Conservation (phyloP, 148 eudicot genomes). For the Talinum fruticosum region DNA sequence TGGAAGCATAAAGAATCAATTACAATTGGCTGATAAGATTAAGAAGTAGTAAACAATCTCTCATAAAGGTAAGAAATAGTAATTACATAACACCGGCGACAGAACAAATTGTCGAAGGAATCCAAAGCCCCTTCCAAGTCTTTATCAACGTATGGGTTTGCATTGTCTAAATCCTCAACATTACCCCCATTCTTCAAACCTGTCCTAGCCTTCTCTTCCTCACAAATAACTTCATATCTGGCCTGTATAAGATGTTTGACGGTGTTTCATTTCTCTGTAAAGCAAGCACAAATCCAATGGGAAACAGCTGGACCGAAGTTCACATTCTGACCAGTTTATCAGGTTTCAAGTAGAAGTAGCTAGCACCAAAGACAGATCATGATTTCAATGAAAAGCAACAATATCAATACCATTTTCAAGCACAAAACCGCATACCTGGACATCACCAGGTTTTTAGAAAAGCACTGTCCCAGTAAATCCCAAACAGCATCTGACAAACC, state of each 20-base stretch:
- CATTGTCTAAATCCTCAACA: conserved; percentile 35
- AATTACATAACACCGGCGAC: conserved; percentile 94
- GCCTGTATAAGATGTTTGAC: conserved; percentile 95
- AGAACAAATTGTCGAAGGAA: conserved; percentile 92
- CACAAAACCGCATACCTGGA: conserved; percentile 50
- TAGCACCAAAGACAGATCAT: conserved; percentile 11
- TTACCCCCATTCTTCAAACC: conserved; percentile 32
- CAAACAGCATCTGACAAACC: conserved; percentile 73
- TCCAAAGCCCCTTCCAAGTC: conserved; percentile 95
- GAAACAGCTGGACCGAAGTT: conserved; percentile 80
- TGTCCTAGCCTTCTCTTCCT: conserved; percentile 39
- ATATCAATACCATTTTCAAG: not conserved
- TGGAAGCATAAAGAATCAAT: conserved; percentile 36
- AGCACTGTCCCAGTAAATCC: conserved; percentile 69
- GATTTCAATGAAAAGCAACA: not conserved
- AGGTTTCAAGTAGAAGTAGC: conserved; percentile 20
- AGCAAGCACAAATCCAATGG: conserved; percentile 72
- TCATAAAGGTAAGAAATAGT: conserved; percentile 13
- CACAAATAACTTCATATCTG: conserved; percentile 75
- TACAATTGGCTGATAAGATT: conserved; percentile 12
- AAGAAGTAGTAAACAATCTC: conserved; percentile 1
- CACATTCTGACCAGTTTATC: conserved; percentile 54
- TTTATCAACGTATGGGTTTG: conserved; percentile 66
- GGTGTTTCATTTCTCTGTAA: conserved; percentile 87
- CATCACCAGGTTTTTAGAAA: conserved; percentile 74